Evolutionary conservation across 805 yeast genomes (phyloP).

Genomic region (Schizosaccharomyces pombe): ASM294v3 CU329670.1:1214501-1215000

Average conservation of each 20-base stretch:
- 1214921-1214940: no score
- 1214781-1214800: no score
- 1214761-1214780: not conserved
- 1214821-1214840: no score
- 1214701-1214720: not conserved
- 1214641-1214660: conserved; percentile 4
- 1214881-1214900: no score
- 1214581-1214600: conserved; percentile 1
- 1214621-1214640: not conserved
- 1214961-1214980: no score
- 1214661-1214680: not conserved
- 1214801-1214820: no score
- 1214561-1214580: not conserved
- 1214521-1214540: conserved; percentile 3
- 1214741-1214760: conserved; percentile 2
- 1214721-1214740: not conserved
- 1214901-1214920: no score
- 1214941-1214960: no score
- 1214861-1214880: no score
- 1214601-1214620: not conserved
- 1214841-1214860: no score
- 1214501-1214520: not conserved
- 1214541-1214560: not conserved
- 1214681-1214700: not conserved
- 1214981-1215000: no score